phyloP scores from a whole-genome alignment of 2,329 filamentous ascomycete genomes.

The Ilyonectria robusta region DNA sequence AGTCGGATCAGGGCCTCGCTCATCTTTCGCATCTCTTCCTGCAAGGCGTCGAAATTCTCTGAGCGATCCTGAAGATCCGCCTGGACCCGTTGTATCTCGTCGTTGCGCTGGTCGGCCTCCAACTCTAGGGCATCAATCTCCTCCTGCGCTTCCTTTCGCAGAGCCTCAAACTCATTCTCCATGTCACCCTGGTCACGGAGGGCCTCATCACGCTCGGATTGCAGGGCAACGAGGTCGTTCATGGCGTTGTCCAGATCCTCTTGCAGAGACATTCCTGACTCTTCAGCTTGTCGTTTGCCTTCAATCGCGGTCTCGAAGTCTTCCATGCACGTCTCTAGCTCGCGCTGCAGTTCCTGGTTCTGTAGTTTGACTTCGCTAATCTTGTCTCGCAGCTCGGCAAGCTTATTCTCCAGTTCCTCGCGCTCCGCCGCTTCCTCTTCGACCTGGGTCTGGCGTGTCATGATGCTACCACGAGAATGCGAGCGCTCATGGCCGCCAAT shows the following conservation, averaged over 20 bases:
- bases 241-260: conserved; percentile 85
- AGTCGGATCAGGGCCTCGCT: conserved; percentile 88
- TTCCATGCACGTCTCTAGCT: conserved; percentile 83
- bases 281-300: conserved; percentile 72
- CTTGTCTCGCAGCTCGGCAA: conserved; percentile 87
- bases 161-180: conserved; percentile 72
- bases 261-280: conserved; percentile 74
- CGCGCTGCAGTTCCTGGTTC: conserved; percentile 88
- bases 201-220: conserved; percentile 89
- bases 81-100: conserved; percentile 78
- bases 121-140: conserved; percentile 77
- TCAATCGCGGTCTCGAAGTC: conserved; percentile 83
- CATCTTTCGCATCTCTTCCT: conserved; percentile 93
- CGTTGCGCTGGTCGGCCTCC: conserved; percentile 80
- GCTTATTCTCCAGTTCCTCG: conserved; percentile 87
- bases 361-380: conserved; percentile 88
- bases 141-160: conserved; percentile 75
- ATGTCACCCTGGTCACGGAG: conserved; percentile 74
- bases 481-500: conserved; percentile 79
- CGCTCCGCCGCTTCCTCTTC: conserved; percentile 80
- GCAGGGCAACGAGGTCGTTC: conserved; percentile 83
- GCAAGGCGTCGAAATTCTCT: conserved; percentile 92
- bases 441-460: conserved; percentile 72
- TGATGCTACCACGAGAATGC: conserved; percentile 80
- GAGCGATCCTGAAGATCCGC: conserved; percentile 81